phyloP scores from a whole-genome alignment of 352 stramenopile species.

The Phytophthora fragariaefolia region DNA sequence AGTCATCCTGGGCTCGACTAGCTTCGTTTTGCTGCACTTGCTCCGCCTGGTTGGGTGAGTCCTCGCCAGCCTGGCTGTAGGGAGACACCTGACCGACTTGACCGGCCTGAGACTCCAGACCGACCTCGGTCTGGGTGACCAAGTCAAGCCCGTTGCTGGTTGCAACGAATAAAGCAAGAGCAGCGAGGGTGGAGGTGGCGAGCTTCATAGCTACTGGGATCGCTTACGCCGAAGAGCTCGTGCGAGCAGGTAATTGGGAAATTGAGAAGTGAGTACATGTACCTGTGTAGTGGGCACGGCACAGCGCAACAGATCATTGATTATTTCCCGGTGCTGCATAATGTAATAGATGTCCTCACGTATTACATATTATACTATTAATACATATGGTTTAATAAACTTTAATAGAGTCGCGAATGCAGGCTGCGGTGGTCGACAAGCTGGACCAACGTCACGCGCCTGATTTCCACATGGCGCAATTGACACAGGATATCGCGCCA shows the following conservation, averaged over 20 bases:
- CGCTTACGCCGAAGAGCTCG: neutral
- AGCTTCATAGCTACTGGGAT: conserved; percentile 1
- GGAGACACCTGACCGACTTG: conserved; percentile 13
- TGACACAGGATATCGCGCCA: too few relatives aligned
- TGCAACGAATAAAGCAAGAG: neutral
- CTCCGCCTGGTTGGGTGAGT: conserved; percentile 1
- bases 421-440: too few relatives aligned
- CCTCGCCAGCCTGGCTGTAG: neutral
- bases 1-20: neutral
- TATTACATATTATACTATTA: too few relatives aligned
- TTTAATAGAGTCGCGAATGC: too few relatives aligned
- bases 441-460: too few relatives aligned
- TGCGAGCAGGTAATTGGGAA: neutral
- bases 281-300: neutral
- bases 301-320: neutral
- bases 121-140: conserved; percentile 12
- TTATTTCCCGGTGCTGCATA: conserved; percentile 18
- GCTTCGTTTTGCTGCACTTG: neutral
- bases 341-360: too few relatives aligned
- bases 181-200: neutral
- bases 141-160: neutral
- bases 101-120: neutral
- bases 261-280: conserved; percentile 11
- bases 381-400: too few relatives aligned
- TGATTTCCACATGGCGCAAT: too few relatives aligned